phyloP scores from a whole-genome alignment of 208 protist species.

The Leishmania martiniquensis region DNA sequence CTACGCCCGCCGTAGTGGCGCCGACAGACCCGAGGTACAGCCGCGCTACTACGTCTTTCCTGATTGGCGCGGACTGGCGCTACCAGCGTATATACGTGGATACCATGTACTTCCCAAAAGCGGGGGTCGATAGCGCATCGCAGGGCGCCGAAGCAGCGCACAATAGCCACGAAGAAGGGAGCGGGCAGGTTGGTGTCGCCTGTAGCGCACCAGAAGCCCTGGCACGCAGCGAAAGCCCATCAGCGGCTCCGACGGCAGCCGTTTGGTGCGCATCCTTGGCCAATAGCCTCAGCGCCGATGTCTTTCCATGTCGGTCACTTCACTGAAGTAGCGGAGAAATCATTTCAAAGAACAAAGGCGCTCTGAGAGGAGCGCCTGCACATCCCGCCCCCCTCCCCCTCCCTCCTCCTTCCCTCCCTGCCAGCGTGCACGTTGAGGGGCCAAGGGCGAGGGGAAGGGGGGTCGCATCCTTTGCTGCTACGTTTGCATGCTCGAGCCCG shows the following conservation, averaged over 20 bases:
- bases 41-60: slow-evolving; percentile 56
- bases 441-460: neutral
- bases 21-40: slow-evolving; percentile 40
- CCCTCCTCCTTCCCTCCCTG: too few species aligned
- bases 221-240: neutral
- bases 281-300: neutral
- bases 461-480: neutral
- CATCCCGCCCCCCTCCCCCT: too few species aligned
- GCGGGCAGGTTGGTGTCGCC: neutral
- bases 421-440: neutral
- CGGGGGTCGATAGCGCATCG: too few species aligned
- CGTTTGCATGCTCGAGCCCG: neutral
- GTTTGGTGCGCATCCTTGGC: neutral
- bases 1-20: slow-evolving; percentile 9
- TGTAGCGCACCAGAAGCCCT: neutral
- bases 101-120: slow-evolving; percentile 40
- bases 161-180: neutral
- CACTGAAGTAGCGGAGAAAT: neutral
- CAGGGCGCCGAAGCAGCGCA: neutral
- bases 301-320: slow-evolving; percentile 28
- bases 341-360: neutral
- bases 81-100: slow-evolving; percentile 81
- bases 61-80: slow-evolving; percentile 69
- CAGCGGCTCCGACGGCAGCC: neutral
- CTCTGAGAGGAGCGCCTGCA: neutral